Evolutionary conservation across 495 filamentous ascomycete species (phyloP), one percentile per base, ranked within the genome.

Genomic region (Aspergillus panamensis): DNA sequence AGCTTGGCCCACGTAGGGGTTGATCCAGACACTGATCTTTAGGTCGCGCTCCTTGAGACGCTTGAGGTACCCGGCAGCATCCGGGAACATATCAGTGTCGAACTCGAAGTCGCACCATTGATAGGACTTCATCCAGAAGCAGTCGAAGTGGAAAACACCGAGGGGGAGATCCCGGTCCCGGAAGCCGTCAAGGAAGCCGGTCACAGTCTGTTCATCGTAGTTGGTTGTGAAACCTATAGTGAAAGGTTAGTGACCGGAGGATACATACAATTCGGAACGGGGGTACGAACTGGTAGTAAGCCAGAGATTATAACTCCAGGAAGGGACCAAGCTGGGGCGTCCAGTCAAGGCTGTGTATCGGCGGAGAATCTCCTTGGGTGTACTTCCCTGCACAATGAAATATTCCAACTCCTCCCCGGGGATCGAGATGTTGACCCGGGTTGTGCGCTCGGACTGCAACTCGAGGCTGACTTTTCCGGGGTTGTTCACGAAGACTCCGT

Each of bases 71-170:
- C 74, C 81, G n/a, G 72, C 72, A 3, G 86, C 83, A 60, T 89
- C 84, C 0, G 86, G 87, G 64, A 90, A 90, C 73, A 82, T 83
- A 30, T 85, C 80, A 1, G 75, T 60, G 60, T 87, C 85, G 65
- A 88, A 90, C 17, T 83, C 79, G 50, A 90, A 89, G 65, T 90
- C 87, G 58, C 84, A 86, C 87, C 86, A 90, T 53, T 85, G 84
- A 62, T 88, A 89, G 3, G 77, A 79, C 42, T 80, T 77, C 69
- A 73, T 81, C 83, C 84, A 88, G 75, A 87, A 87, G 64, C 82
- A 84, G 60, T 87, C 85, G 49, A 84, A 89, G 61, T 89, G 87
- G 66, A 89, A 89, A 19, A 87, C 85, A 31, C 85, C 81, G 8
- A 89, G 75, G 1, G 86, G 85, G 48, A 85, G 85, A 55, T 82